Evolutionary conservation across 1,139 yeast species (phyloP).

Genomic region (Geotrichum fermentans): DNA sequence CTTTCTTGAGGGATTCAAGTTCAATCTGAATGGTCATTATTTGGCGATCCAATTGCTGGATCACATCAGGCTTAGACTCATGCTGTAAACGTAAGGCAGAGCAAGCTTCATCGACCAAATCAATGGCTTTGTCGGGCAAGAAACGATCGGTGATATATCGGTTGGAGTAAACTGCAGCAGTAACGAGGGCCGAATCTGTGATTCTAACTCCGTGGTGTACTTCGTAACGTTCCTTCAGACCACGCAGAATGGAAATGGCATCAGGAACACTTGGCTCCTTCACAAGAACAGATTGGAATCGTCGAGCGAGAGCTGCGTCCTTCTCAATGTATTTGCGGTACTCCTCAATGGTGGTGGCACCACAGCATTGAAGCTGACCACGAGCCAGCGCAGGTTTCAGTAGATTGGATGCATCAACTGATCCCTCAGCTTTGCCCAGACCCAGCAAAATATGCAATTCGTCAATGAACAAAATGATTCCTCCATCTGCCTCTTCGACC

Average conservation of each 20-base stretch:
- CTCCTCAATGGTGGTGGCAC: slow-evolving; percentile 91
- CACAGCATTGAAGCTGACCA: slow-evolving; percentile 89
- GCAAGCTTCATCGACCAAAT: slow-evolving; percentile 94
- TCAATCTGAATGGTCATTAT: slow-evolving; percentile 95
- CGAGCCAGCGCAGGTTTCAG: slow-evolving; percentile 92
- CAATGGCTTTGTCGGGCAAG: slow-evolving; percentile 94
- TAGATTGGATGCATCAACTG: slow-evolving; percentile 91
- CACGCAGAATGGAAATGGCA: slow-evolving; percentile 86
- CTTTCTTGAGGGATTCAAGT: slow-evolving; percentile 86
- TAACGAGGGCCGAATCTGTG: slow-evolving; percentile 85
- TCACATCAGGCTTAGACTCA: slow-evolving; percentile 93
- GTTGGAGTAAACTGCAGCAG: slow-evolving; percentile 87
- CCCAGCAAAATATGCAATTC: slow-evolving; percentile 90
- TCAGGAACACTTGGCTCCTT: slow-evolving; percentile 92
- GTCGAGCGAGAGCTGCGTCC: slow-evolving; percentile 85
- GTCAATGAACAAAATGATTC: slow-evolving; percentile 80
- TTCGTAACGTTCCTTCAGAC: slow-evolving; percentile 88
- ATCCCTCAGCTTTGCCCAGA: slow-evolving; percentile 90
- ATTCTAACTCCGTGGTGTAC: slow-evolving; percentile 98
- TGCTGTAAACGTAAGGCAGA: slow-evolving; percentile 91
- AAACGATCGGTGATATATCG: slow-evolving; percentile 88
- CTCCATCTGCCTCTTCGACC: slow-evolving; percentile 75
- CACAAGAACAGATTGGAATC: slow-evolving; percentile 84
- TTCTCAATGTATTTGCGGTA: slow-evolving; percentile 83
- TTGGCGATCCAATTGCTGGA: slow-evolving; percentile 79